A percentile compares a stretch with the other conserved stretches of the same genome.
Conservation (phyloP, 192 early-diverging fungal species). For the Coemansia sp. region DNA sequence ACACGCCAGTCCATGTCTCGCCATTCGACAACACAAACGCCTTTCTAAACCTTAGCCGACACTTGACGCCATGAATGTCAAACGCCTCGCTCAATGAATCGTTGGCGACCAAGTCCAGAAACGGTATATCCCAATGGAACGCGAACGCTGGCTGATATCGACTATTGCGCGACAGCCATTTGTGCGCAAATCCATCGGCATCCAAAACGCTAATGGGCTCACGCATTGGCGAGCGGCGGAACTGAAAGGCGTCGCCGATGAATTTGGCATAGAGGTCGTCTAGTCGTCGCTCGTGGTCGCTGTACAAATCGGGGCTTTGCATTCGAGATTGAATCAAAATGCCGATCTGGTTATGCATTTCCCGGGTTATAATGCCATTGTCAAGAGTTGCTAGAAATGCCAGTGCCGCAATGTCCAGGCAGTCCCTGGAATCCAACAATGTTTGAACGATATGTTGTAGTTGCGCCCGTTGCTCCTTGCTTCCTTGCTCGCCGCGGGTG, state of each 20-base stretch:
- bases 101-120: not conserved
- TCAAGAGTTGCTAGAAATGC: conserved; percentile 16
- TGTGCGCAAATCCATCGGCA: conserved; percentile 21
- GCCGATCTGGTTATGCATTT: conserved; percentile 5
- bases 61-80: conserved; percentile 24
- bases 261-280: conserved; percentile 28
- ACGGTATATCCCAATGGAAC: conserved; percentile 25
- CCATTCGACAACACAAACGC: conserved; percentile 22
- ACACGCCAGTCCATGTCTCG: conserved; percentile 34
- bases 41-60: conserved; percentile 23
- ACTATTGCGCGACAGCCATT: conserved; percentile 12
- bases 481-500: conserved; percentile 8
- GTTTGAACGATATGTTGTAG: conserved; percentile 2
- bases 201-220: conserved; percentile 24
- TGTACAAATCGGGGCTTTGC: conserved; percentile 6
- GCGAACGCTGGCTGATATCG: conserved; percentile 4
- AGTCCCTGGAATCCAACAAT: conserved; percentile 12
- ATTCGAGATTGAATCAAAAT: conserved; percentile 8
- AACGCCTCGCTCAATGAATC: conserved; percentile 31
- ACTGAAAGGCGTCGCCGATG: conserved; percentile 8
- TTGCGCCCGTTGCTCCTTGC: conserved; percentile 8
- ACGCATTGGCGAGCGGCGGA: not conserved
- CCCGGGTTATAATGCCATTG: conserved; percentile 5
- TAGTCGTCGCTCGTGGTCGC: conserved; percentile 11
- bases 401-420: conserved; percentile 11